These are phyloP conservation scores for Paramarasmius palmivorus DNA, from an alignment of 1,284 basidiomycete species.

Conservation along the genomic window DNA sequence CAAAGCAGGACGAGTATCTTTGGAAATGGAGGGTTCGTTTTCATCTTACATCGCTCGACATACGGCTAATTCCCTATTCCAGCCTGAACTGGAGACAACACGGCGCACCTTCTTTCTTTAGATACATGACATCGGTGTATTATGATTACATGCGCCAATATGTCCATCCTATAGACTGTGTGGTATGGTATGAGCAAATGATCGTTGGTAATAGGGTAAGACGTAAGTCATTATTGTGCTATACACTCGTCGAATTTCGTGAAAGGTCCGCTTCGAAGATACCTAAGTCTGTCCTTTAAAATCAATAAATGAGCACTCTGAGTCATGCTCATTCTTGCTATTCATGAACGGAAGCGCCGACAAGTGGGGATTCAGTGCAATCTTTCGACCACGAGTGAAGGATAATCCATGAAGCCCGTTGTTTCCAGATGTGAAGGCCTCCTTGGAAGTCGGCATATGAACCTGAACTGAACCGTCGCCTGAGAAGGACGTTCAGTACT, in stretches of 20 bases:
- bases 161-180: too few species aligned
- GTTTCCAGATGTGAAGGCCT: conserved; percentile 30
- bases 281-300: background rate
- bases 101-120: conserved; percentile 80
- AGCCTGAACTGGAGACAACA: conserved; percentile 79
- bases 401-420: conserved; percentile 28
- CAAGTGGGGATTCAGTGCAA: conserved; percentile 20
- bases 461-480: conserved; percentile 26
- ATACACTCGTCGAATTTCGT: too few species aligned
- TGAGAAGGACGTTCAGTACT: background rate
- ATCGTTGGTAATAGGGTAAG: too few species aligned
- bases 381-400: conserved; percentile 20
- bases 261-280: background rate
- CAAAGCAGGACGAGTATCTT: conserved; percentile 68
- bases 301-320: background rate
- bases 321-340: conserved; percentile 7
- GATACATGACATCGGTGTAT: conserved; percentile 9
- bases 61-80: conserved; percentile 12
- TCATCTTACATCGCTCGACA: conserved; percentile 6
- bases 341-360: conserved; percentile 24
- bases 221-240: too few species aligned
- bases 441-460: conserved; percentile 26
- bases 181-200: too few species aligned
- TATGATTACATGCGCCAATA: too few species aligned
- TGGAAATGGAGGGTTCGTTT: conserved; percentile 80